Evolutionary conservation across 2,329 filamentous ascomycete genomes (phyloP).

Genomic region (Fusarium anguioides): DNA sequence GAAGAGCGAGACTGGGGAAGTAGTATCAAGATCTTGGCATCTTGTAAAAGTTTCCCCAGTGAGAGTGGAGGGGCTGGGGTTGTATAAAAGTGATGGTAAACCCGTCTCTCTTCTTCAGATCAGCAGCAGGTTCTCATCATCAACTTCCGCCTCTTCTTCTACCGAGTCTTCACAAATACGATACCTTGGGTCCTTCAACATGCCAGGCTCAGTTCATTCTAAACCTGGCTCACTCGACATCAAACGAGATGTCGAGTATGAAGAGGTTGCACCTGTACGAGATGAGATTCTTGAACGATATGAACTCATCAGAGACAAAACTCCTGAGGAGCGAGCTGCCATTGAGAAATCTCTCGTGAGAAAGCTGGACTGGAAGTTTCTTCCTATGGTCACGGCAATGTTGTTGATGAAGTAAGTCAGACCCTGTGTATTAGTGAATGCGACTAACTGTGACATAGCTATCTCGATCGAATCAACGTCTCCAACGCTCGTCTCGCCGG

Average conservation of each 20-base stretch:
- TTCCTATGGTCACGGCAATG: conserved; percentile 46
- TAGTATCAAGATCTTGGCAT: neutral
- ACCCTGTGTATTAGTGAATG: fast-evolving
- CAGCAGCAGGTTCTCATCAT: neutral
- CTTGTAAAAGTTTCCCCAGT: too few species aligned
- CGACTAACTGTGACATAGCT: conserved; percentile 48
- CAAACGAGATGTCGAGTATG: conserved; percentile 20
- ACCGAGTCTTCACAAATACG: neutral
- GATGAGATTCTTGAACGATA: conserved; percentile 24
- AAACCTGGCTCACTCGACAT: conserved; percentile 12
- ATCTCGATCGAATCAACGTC: conserved; percentile 64
- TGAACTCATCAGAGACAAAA: conserved; percentile 16
- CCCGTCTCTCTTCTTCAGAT: neutral
- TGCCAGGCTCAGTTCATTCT: conserved; percentile 13
- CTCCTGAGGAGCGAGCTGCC: conserved; percentile 22
- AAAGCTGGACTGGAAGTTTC: conserved; percentile 47
- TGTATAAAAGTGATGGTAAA: neutral
- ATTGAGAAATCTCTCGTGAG: conserved; percentile 42
- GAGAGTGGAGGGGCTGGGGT: too few species aligned
- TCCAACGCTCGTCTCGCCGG: conserved; percentile 56
- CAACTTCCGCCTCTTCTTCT: neutral
- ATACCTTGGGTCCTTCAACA: neutral
- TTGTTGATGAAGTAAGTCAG: conserved; percentile 45
- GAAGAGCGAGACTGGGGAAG: neutral
- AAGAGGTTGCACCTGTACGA: conserved; percentile 7